phyloP scores from a whole-genome alignment of 2,329 filamentous ascomycete species.

The Colletotrichum truncatum region DNA sequence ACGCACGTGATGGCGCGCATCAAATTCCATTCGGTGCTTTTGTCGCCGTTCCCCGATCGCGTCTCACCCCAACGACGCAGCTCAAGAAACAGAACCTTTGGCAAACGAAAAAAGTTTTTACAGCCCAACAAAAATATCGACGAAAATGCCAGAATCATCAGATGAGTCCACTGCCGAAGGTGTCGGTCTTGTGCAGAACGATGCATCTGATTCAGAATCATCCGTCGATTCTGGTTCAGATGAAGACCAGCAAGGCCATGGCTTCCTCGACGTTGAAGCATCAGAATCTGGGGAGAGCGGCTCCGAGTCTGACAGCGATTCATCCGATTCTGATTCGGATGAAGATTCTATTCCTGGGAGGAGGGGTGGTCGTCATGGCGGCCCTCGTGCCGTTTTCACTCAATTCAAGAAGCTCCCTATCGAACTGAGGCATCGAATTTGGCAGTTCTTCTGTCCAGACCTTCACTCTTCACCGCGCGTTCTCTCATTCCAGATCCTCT shows the following conservation, averaged over 20 bases:
- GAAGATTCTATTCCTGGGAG: conserved; percentile 9
- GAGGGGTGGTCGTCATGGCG: not conserved
- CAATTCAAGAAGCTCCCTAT: conserved; percentile 41
- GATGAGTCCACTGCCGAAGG: conserved; percentile 19
- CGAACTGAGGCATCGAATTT: conserved; percentile 44
- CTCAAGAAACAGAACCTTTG: no score
- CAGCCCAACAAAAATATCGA: not conserved
- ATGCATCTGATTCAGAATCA: conserved; percentile 15
- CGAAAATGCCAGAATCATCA: conserved; percentile 24
- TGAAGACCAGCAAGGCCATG: not conserved
- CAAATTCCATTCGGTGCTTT: no score
- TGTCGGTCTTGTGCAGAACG: conserved; percentile 23
- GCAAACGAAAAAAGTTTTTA: not conserved
- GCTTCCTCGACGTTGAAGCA: conserved; percentile 25
- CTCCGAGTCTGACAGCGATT: conserved; percentile 40
- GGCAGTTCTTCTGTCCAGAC: conserved; percentile 43
- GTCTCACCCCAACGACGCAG: not conserved
- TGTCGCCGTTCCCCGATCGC: no score
- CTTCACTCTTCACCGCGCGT: conserved; percentile 37
- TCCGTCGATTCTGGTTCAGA: conserved; percentile 8
- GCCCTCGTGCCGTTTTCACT: conserved; percentile 30
- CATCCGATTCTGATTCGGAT: conserved; percentile 29
- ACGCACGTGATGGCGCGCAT: no score
- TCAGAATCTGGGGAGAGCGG: conserved; percentile 29
- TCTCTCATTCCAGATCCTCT: conserved; percentile 36